Evolutionary conservation across 2,329 filamentous ascomycete genomes (phyloP), one percentile per base, ranked within the genome.

Genomic region (Ascochyta pisi): DNA sequence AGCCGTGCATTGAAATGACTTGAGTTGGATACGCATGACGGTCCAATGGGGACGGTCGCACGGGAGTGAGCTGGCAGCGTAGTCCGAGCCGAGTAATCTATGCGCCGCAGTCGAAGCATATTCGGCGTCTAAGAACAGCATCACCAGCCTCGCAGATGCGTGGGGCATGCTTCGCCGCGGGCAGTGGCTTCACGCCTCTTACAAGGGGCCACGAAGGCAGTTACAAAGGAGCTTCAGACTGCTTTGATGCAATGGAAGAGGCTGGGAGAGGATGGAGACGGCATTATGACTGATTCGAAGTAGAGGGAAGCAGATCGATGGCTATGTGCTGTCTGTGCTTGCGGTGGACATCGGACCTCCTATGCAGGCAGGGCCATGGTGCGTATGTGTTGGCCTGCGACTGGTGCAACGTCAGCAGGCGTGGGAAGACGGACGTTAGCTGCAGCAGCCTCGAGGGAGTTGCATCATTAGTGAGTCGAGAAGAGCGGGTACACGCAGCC

Each of bases 351-450:
- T 62, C 66, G 61, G 61, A 60, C 61, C 63, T 41, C 59, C 47
- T 45, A 64, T 74, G 71, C 71, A 69, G 45, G 60, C 49, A 50
- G 41, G 39, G 53, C 43, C 45, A 62, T 65, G 58, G 66, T 65
- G 66, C 46, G 54, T 55, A 63, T 68, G 67, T 72, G 73, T 73
- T 68, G 65, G 63, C 55, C 54, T 69, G 62, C 66, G 67, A 69
- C 70, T 74, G 70, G 73, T 66, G 59, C 55, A 50, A 58, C 44
- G 62, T 62, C 61, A 61, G 45, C 47, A 44, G 37, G 50, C 54
- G 40, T 53, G 55, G 29, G n/a, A 43, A 50, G 16, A 33, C 16
- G 33, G 19, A 26, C 63, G 53, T 60, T 50, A 61, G 64, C 68
- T 57, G 66, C 66, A 67, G 46, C 59, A 64, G 58, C 57, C 60